Conservation (phyloP, 2,329 filamentous ascomycete genomes). For the Leptographium lundbergii region DNA sequence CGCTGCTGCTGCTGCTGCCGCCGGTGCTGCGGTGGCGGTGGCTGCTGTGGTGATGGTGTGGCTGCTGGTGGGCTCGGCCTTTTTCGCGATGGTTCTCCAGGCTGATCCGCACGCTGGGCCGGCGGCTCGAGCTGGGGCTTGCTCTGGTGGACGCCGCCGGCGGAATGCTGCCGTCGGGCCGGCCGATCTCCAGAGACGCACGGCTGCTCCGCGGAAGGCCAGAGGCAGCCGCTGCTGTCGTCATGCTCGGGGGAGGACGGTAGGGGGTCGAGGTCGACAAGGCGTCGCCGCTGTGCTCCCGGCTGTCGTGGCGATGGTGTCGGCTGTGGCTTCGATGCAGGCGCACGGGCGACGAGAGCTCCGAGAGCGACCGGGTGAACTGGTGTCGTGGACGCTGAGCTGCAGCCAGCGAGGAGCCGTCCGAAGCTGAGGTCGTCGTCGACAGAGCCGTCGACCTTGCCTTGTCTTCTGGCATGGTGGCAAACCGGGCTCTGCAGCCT, state of each 20-base stretch:
- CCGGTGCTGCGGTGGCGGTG: background rate
- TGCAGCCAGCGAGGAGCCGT: background rate
- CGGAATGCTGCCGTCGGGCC: background rate
- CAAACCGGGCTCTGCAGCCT: background rate
- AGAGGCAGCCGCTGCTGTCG: background rate
- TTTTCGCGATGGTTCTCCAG: background rate
- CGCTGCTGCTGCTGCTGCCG: background rate
- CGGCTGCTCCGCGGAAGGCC: background rate
- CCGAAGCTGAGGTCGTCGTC: background rate
- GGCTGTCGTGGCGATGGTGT: conserved; percentile 22
- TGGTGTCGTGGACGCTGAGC: conserved; percentile 33
- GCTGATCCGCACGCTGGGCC: conserved; percentile 3
- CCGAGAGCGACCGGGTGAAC: conserved; percentile 42
- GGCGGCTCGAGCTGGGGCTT: conserved; percentile 7
- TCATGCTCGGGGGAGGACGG: background rate
- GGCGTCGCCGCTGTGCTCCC: conserved; percentile 3
- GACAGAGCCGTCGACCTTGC: background rate
- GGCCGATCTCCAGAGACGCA: background rate
- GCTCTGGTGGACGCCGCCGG: background rate
- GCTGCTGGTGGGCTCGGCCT: background rate
- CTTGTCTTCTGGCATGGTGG: background rate
- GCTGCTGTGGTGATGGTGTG: background rate
- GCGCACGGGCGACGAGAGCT: conserved; percentile 35
- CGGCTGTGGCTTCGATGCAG: conserved; percentile 24
- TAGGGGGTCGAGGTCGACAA: background rate